Conservation (phyloP, 116 monocot species). For the Iris pallida region DNA sequence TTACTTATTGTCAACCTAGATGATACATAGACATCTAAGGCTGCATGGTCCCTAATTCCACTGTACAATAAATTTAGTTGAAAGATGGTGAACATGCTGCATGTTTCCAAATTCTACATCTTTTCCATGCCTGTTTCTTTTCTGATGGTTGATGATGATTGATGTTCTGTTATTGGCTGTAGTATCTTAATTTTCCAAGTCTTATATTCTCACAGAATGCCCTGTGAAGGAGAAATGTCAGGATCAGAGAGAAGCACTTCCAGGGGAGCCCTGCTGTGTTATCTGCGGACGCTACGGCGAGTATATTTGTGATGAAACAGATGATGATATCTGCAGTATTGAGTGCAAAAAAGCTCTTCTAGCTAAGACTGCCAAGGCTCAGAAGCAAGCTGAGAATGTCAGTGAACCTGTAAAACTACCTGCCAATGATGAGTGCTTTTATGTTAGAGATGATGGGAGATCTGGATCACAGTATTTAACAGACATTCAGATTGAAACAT, state of each 20-base stretch:
- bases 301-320: constrained; percentile 72
- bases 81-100: too few relatives aligned
- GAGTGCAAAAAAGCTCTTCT: constrained; percentile 51
- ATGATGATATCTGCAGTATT: constrained; percentile 64
- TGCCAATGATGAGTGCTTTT: constrained; percentile 62
- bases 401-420: constrained; percentile 27
- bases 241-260: constrained; percentile 57
- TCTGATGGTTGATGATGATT: too few relatives aligned
- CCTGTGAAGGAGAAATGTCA: constrained; percentile 54
- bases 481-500: constrained; percentile 23
- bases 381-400: constrained; percentile 11
- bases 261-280: constrained; percentile 55
- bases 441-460: constrained; percentile 44
- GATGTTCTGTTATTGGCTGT: too few relatives aligned
- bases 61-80: too few relatives aligned
- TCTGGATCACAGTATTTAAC: constrained; percentile 12
- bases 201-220: constrained; percentile 6
- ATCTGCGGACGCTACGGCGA: constrained; percentile 63
- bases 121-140: too few relatives aligned
- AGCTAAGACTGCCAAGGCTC: constrained; percentile 15
- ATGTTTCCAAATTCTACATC: too few relatives aligned
- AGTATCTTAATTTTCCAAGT: not conserved
- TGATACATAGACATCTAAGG: too few relatives aligned
- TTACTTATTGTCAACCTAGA: too few relatives aligned
- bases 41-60: too few relatives aligned